Evolutionary conservation across 805 yeast genomes (phyloP), one percentile per base, ranked within the genome.

Genomic region (Starmerella potacharoeniae): DNA sequence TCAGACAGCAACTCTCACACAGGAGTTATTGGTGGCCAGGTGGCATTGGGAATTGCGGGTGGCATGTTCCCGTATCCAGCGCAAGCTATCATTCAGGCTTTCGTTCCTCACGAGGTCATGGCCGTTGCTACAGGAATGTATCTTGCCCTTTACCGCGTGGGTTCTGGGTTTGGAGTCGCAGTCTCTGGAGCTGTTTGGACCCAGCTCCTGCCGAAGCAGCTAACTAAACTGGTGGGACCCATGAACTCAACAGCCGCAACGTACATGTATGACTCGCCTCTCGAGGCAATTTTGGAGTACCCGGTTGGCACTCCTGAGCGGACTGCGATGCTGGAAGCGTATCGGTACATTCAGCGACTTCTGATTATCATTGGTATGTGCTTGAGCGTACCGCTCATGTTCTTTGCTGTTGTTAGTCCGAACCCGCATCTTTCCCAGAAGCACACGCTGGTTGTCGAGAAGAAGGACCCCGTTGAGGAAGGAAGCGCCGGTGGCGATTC

Each of bases 161-260:
- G 90, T 7, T 67, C 79, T 11, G 84, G 86, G 5, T 61, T 83
- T 50, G 89, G 89, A 28, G 68, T 76, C 35, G 69, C 83, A 29
- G 76, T 84, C 29, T 75, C 86, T 22, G 88, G 87, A 60, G 86
- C 87, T 34, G 74, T 83, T 44, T 84, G 87, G 87, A 78, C 85
- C 13, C 79, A 81, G 59, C 64, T 73, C 16, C 70, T 84, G 62
- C 83, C 79, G 64, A 62, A 65, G 28, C 64, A 74, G 61, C 67
- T 80, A 49, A 54, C 62, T 35, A 67, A 70, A 48, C 62, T 74
- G 53, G 58, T 77, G 10, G 64, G 65, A 22, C 47, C 60, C 11
- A 31, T 35, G 41, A 71, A 76, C 54, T 61, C 68, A 0, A 66
- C 73, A 0, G 58, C 75, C n/a, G 79, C 80, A 8, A 59, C 68